A percentile compares a stretch with the other conserved stretches of the same genome.
These are phyloP conservation scores for Harrya chromipes DNA, from an alignment of 768 basidiomycete species.

Conservation along the genomic window DNA sequence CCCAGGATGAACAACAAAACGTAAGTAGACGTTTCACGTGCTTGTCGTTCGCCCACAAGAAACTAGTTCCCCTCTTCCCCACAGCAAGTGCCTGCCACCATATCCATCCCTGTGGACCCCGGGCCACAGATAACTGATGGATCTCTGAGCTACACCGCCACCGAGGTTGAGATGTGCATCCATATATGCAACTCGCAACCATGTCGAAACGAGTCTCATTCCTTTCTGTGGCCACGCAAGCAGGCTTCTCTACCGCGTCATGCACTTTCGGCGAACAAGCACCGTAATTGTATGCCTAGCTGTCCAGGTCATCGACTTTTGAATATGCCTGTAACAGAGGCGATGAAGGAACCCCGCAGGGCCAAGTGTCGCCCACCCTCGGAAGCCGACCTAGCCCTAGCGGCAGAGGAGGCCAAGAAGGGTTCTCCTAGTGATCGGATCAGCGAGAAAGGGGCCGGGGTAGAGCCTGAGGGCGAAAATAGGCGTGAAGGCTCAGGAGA, in stretches of 20 bases:
- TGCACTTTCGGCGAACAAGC: conserved; percentile 23
- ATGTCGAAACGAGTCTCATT: conserved; percentile 27
- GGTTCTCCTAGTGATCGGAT: not conserved
- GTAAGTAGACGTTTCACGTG: conserved; percentile 1
- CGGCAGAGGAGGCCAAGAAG: conserved; percentile 9
- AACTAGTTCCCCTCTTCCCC: not conserved
- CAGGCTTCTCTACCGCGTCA: conserved; percentile 23
- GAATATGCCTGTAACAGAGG: conserved; percentile 12
- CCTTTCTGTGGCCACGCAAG: conserved; percentile 25
- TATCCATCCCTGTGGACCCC: conserved; percentile 3
- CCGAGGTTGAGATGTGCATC: conserved; percentile 25
- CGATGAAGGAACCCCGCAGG: conserved; percentile 20
- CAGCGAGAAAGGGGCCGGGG: not conserved
- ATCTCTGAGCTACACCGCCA: not conserved
- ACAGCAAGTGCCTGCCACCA: not conserved
- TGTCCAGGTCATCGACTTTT: conserved; percentile 26
- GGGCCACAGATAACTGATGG: conserved; percentile 1
- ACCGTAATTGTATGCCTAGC: conserved; percentile 11
- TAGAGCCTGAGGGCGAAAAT: not conserved
- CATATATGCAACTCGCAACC: conserved; percentile 22
- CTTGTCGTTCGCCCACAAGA: not conserved
- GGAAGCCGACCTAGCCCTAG: conserved; percentile 19
- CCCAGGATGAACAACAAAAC: conserved; percentile 5
- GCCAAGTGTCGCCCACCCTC: conserved; percentile 21
- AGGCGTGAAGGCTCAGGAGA: conserved; percentile 10